These are phyloP conservation scores for Komagataella ulmi DNA, from an alignment of 805 yeast species.

Conservation along the genomic window DNA sequence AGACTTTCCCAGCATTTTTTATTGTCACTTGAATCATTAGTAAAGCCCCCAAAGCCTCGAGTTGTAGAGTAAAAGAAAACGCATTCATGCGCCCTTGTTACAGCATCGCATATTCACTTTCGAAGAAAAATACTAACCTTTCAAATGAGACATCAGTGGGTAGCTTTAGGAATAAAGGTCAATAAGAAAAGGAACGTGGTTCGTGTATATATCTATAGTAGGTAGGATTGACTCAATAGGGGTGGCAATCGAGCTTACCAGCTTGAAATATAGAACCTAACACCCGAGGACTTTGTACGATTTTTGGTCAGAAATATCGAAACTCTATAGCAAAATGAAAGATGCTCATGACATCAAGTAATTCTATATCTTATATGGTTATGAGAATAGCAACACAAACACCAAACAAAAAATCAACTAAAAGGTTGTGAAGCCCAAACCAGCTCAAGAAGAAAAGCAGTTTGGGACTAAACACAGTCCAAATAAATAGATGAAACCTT, in stretches of 20 bases:
- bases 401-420: neutral
- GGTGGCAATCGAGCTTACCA: neutral
- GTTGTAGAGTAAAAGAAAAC: neutral
- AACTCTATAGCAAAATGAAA: too few species aligned
- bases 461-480: constrained; percentile 98
- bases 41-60: neutral
- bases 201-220: neutral
- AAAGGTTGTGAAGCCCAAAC: constrained; percentile 20
- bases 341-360: too few species aligned
- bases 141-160: neutral
- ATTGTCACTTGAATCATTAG: constrained; percentile 21
- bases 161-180: neutral
- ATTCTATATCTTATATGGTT: too few species aligned
- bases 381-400: neutral
- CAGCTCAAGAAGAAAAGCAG: constrained; percentile 70
- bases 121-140: neutral
- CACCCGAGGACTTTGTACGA: neutral
- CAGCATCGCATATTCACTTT: neutral
- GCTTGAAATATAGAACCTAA: neutral
- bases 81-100: neutral
- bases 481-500: constrained; percentile 80
- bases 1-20: constrained; percentile 58
- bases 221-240: neutral
- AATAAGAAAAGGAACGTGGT: neutral
- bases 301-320: too few species aligned